phyloP scores from a whole-genome alignment of 306 rosid species.

The Urtica urens region DNA sequence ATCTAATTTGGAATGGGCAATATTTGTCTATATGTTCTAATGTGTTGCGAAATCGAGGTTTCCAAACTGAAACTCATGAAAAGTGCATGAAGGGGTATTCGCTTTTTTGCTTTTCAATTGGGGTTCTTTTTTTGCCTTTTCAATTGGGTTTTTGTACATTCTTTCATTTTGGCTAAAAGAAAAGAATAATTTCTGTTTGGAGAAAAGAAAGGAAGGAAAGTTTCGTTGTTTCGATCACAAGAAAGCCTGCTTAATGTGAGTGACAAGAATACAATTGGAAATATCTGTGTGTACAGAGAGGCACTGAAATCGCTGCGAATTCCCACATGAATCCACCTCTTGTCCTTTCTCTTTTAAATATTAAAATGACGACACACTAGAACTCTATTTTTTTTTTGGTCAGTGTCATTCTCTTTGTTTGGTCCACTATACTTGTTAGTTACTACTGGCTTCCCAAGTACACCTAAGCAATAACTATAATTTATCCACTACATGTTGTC shows the following conservation, averaged over 20 bases:
- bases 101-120: constrained; percentile 15
- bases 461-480: constrained; percentile 39
- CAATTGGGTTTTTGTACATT: not conserved
- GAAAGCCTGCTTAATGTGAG: constrained; percentile 28
- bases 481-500: constrained; percentile 23
- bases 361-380: not conserved
- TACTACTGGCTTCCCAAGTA: constrained; percentile 35
- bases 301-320: constrained; percentile 41
- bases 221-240: constrained; percentile 52
- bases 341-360: constrained; percentile 28
- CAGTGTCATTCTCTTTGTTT: constrained; percentile 41
- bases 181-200: constrained; percentile 4
- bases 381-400: constrained; percentile 21
- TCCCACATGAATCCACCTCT: constrained; percentile 68
- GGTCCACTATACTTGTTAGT: constrained; percentile 33
- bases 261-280: constrained; percentile 36
- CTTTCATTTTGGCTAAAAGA: not conserved
- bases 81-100: constrained; percentile 35
- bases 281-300: constrained; percentile 34
- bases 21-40: constrained; percentile 17
- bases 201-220: not conserved
- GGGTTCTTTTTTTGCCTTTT: not conserved
- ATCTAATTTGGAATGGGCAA: not conserved
- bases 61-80: constrained; percentile 30
- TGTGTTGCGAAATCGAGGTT: constrained; percentile 19